phyloP scores from a whole-genome alignment of 2,329 filamentous ascomycete genomes.

The Pleurostoma richardsiae region DNA sequence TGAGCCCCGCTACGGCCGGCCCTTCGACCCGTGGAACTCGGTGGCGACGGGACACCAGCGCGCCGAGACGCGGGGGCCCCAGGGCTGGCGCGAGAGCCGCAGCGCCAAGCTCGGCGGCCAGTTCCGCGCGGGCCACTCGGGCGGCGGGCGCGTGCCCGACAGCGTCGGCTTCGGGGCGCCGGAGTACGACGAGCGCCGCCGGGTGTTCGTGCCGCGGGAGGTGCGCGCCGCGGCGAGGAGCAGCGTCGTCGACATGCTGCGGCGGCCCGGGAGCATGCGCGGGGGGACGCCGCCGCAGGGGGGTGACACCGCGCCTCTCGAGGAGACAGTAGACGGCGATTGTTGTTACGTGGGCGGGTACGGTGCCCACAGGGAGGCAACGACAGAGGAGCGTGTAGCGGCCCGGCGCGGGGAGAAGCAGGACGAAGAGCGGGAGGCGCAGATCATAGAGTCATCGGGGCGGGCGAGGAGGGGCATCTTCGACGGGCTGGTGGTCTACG shows the following conservation, averaged over 20 bases:
- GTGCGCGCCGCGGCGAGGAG: conserved; percentile 29
- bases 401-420: conserved; percentile 15
- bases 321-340: neutral
- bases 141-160: conserved; percentile 58
- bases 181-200: conserved; percentile 42
- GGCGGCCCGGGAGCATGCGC: conserved; percentile 37
- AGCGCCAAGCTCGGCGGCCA: conserved; percentile 66
- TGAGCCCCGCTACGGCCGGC: conserved; percentile 33
- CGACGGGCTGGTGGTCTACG: conserved; percentile 67
- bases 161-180: conserved; percentile 60
- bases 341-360: neutral
- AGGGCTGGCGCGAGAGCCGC: conserved; percentile 68
- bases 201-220: conserved; percentile 36
- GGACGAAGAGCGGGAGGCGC: conserved; percentile 27
- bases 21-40: conserved; percentile 68
- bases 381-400: neutral
- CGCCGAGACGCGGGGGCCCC: conserved; percentile 60
- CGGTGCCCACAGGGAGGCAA: neutral
- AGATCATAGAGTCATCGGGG: conserved; percentile 35
- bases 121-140: conserved; percentile 52
- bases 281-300: conserved; percentile 1
- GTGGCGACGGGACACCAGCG: conserved; percentile 74
- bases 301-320: neutral
- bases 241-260: conserved; percentile 51
- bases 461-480: conserved; percentile 54